Evolutionary conservation across 1,139 yeast species (phyloP), one percentile per base, ranked within the genome.

Genomic region (Kodamaea sp.): DNA sequence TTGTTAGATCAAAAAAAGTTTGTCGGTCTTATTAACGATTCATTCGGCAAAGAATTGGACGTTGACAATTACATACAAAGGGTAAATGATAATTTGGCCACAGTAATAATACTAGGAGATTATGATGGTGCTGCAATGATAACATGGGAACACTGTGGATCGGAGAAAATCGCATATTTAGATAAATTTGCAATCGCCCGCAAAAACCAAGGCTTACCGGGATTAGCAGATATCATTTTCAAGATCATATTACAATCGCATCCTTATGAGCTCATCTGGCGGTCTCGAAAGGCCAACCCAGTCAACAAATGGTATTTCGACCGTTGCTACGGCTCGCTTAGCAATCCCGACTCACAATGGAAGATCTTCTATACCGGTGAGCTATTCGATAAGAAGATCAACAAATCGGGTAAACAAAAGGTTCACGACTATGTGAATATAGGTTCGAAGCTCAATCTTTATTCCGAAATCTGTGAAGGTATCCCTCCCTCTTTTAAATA

Each of bases 271-370:
- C 60, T 92, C 12, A 65, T 92, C 2, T 92, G 98, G 98, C 74
- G 98, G 52, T 89, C 97, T 2, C 67, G 96, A 38, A 76, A 76
- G 45, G 75, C 65, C 41, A 92, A 92, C 56, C 96, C 97, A 0
- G 97, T 92, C 4, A 92, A 92, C 64, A 89, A 89, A 53, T 92
- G 98, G 98, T 92, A 92, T 58, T 92, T 90, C 60, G 97, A 92
- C 53, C 71, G 98, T 47, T 84, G 96, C 35, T 69, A 75, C 29
- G 96, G 96, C 0, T 79, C 86, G 23, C 59, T 79, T 42, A 73
- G 76, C 36, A 55, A 69, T 20, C 72, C 73, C 0, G 71, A 65
- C 15, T 69, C 84, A 5, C 69, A 71, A 24, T 84, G 94, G 94
- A 73, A 78, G 48, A 63, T 82, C 45, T 85, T 84, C 54, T 83